Evolutionary conservation across 2,329 filamentous ascomycete genomes (phyloP), one percentile per base, ranked within the genome.

Genomic region (Penicillium crustosum): DNA sequence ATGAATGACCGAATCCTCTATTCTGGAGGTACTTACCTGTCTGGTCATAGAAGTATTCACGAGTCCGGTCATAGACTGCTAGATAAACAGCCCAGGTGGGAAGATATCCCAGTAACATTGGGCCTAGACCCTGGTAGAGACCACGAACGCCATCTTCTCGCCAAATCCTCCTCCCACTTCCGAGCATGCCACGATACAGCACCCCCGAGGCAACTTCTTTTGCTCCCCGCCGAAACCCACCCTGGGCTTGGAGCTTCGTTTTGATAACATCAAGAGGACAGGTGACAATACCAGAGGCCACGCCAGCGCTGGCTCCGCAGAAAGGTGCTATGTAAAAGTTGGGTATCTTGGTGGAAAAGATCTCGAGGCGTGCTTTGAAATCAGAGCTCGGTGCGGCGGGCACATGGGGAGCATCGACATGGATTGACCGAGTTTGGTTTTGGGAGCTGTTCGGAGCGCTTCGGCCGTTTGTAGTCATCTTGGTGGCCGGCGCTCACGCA

Each of bases 21-120:
- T 21, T 31, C 6, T 17, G 27, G 12, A 52, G 38, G 35, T 13
- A 68, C 79, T 64, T 78, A 89, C 87, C 84, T 69, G 88, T 83
- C 62, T 87, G 79, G 52, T 87, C 81, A 65, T 85, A 85, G 73
- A 93, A 83, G 68, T 85, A 87, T 51, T 85, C 84, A 74, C 95
- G 94, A 70, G 90, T 90, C 72, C 89, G 89, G 75, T 97, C 94
- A 76, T 99, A 99, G 38, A 97, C 90, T 23, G 91, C 95, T 76
- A 99, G 91, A 83, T 95, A 99, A 52, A 99, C 93, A 25, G 93
- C 94, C 94, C 94, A 99, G 0, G 94, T 99, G 5, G 94, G 94
- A 59, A 99, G 79, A 75, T 99, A 99, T 13, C 94, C 94, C 72
- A 99, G 79, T 66, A 99, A 86, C 80, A 99, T 97, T 19, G 94